Evolutionary conservation across 2,329 filamentous ascomycete genomes (phyloP), one percentile per base, ranked within the genome.

Genomic region (Hypoxylon sp.): DNA sequence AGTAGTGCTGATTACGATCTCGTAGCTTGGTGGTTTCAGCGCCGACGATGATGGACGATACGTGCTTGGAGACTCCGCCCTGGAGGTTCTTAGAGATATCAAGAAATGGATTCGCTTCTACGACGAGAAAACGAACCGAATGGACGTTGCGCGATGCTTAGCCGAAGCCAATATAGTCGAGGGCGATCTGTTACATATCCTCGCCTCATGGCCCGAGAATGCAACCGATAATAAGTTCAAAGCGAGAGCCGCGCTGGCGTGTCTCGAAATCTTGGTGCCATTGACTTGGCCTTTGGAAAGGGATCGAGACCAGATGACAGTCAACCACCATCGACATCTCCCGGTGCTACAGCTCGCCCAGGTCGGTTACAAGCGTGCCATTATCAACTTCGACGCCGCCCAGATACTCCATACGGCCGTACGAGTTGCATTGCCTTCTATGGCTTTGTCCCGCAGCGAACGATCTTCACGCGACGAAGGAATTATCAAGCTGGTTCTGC

Each of bases 41-140:
- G 85, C 89, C 56, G 91, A 93, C 72, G 90, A 95, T 74, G 90
- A 94, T 76, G 92, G 92, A 62, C 87, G 87, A 76, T 99, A 99
- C 79, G 87, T 93, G 46, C 89, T 98, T 36, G 96, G 96, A 80
- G 95, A 98, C 80, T 95, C 98, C 77, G 95, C 94, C 11, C 84
- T 97, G 66, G 93, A 96, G 63, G 96, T 94, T 76, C 85, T 99
- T 63, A 94, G 95, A 69, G 96, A 99, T 81, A 86, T 99, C 60
- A 95, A 96, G 77, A 91, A 91, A 87, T 99, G 96, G 96, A 87
- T 99, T 72, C 94, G 93, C 73, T 89, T 97, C 69, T 96, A 96
- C 84, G 94, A 98, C 79, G 93, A 97, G 78, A 97, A 97, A 79
- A 89, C 91, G 71, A 97, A 97, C 78, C 91, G 95, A 72, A 91